These are phyloP conservation scores for Paxillus involutus DNA, from an alignment of 768 basidiomycete species.

Conservation along the genomic window DNA sequence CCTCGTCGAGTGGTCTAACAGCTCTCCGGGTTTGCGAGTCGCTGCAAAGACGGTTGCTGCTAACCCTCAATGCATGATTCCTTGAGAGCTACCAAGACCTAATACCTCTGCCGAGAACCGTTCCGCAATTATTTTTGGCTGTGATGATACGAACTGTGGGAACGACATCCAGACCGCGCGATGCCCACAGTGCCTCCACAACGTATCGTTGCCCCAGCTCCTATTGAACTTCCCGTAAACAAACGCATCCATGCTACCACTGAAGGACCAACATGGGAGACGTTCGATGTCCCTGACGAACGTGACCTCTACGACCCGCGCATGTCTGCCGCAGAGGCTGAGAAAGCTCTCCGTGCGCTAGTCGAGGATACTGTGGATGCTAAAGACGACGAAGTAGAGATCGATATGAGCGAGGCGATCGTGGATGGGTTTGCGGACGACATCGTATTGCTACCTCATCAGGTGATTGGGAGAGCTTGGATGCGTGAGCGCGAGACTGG, in stretches of 20 bases:
- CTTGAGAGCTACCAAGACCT: no score
- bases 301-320: constrained; percentile 26
- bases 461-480: constrained; percentile 83
- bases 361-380: constrained; percentile 62
- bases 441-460: constrained; percentile 79
- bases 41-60: no score
- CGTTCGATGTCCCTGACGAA: constrained; percentile 29
- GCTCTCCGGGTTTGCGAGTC: no score
- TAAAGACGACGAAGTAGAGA: constrained; percentile 45
- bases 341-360: constrained; percentile 75
- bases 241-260: constrained; percentile 14
- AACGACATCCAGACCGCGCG: no score
- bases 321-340: constrained; percentile 58
- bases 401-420: constrained; percentile 64
- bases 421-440: constrained; percentile 78
- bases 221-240: constrained; percentile 28
- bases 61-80: no score
- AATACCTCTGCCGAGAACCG: no score
- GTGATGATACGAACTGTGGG: no score
- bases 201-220: constrained; percentile 30
- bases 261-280: constrained; percentile 24
- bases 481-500: constrained; percentile 81
- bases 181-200: constrained; percentile 9
- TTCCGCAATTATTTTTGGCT: no score
- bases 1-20: no score